Evolutionary conservation across 352 stramenopile species (phyloP), one percentile per base, ranked within the genome.

Genomic region (Sclerospora graminicola): DNA sequence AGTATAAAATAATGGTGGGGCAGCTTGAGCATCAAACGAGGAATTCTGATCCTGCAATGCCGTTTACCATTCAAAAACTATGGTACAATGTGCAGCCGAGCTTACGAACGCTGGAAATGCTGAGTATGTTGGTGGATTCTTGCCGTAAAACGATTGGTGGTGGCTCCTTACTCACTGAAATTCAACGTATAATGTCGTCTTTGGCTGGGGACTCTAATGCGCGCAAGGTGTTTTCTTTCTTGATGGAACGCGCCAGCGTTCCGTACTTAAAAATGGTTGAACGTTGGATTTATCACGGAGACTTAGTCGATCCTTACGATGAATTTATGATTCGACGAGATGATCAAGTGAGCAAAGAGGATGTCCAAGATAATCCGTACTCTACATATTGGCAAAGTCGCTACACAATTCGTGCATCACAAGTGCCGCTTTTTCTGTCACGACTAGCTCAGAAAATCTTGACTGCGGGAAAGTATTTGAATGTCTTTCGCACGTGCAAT

Each of bases 11-110:
- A 27, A 93, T 97, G 57, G 75, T 97, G 21, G 76, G 74, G 0
- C 84, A 96, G 42, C 54, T 98, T 5, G 89, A 98, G 54, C 66
- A 83, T 24, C 72, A 84, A 42, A 66, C 82, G 57, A 76, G 80
- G 29, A 48, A 37, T 41, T 20, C 44, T 20, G 29, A 54, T 6
- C 4, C 21, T 36, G 18, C 35, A 48, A 41, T 28, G 9, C 23
- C 46, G 16, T 80, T 95, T 27, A 94, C 79, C 1, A 74, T 97
- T 21, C 92, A 96, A 31, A 90, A 92, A 42, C 59, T 98, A 15
- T 96, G 91, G 78, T 96, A 94, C 48, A 83, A 95, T 33, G 63
- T 96, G 7, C 88, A 96, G 43, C 86, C 89, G 10, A 92, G 84
- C 24, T 65, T 97, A 15, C 66, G 87, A 19, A 97, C 89, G 5